Evolutionary conservation across 1,139 yeast genomes (phyloP).

Genomic region (Zygoascus meyerae): DNA sequence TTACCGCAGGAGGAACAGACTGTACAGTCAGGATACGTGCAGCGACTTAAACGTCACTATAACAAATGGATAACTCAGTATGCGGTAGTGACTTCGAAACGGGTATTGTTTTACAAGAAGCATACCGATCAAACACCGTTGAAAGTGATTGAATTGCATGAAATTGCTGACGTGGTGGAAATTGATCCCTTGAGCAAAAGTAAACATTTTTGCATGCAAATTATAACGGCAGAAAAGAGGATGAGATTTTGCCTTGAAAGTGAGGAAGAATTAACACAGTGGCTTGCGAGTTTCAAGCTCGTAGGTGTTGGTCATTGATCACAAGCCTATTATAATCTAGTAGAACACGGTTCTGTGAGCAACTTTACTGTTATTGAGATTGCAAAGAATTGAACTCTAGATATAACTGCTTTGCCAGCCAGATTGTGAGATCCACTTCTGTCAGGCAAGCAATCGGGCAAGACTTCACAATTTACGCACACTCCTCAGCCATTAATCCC

Average conservation of each 20-base stretch:
- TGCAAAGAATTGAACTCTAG: too few relatives aligned
- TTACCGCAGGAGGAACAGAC: background rate
- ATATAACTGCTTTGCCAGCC: too few relatives aligned
- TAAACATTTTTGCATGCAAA: conserved; percentile 43
- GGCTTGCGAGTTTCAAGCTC: conserved; percentile 45
- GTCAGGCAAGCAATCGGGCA: too few relatives aligned
- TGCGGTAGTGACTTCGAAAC: conserved; percentile 41
- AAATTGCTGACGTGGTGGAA: conserved; percentile 50
- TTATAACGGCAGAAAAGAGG: conserved; percentile 45
- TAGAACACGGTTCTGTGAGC: too few relatives aligned
- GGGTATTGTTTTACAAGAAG: conserved; percentile 41
- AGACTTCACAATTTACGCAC: too few relatives aligned
- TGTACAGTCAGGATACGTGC: conserved; percentile 36
- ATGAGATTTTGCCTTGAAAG: conserved; percentile 41
- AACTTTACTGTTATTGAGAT: too few relatives aligned
- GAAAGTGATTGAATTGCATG: conserved; percentile 36
- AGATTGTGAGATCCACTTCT: too few relatives aligned
- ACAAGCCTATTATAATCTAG: too few relatives aligned
- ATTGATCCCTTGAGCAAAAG: conserved; percentile 44
- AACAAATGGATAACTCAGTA: conserved; percentile 47
- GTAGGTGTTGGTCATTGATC: conserved; percentile 3
- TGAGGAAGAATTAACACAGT: conserved; percentile 46
- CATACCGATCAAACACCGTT: conserved; percentile 22
- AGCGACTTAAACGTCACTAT: conserved; percentile 40
- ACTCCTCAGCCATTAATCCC: background rate